These are phyloP conservation scores for Peribolospora kevripleyi DNA, from an alignment of 768 basidiomycete genomes.

Conservation along the genomic window DNA sequence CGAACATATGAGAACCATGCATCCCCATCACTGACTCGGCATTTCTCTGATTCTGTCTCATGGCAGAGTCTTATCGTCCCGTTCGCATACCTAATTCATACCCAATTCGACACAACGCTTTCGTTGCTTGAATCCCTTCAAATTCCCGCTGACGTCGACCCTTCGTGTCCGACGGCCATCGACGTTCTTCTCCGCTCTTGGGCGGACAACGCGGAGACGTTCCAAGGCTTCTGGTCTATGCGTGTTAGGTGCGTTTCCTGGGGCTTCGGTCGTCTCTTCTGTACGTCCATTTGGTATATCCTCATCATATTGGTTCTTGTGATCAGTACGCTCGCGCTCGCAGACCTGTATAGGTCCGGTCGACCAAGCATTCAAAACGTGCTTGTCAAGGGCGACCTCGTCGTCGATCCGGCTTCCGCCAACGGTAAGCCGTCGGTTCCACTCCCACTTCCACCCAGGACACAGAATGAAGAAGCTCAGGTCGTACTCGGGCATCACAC, in stretches of 20 bases:
- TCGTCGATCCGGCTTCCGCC: slow-evolving; percentile 53
- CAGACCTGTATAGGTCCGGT: slow-evolving; percentile 41
- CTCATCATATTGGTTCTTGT: neutral
- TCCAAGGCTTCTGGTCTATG: slow-evolving; percentile 85
- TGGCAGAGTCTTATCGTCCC: slow-evolving; percentile 63
- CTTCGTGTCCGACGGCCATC: slow-evolving; percentile 28
- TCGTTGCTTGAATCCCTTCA: slow-evolving; percentile 44
- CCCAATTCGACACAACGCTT: slow-evolving; percentile 57
- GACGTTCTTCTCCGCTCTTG: slow-evolving; percentile 73
- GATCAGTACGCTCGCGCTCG: slow-evolving; percentile 45
- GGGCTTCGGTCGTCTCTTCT: no score
- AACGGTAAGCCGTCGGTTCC: slow-evolving; percentile 35
- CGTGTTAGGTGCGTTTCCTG: slow-evolving; percentile 33
- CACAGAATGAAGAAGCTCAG: neutral
- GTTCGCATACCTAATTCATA: slow-evolving; percentile 76
- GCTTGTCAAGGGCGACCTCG: slow-evolving; percentile 71
- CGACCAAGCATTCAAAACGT: slow-evolving; percentile 43
- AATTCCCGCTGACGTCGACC: slow-evolving; percentile 23
- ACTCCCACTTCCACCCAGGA: neutral
- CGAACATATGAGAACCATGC: neutral
- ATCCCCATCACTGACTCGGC: neutral
- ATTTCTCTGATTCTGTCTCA: neutral
- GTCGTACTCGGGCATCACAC: slow-evolving; percentile 5
- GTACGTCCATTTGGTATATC: neutral
- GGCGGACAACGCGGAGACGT: slow-evolving; percentile 83